Percentiles rank a stretch among this genome's conserved stretches.
Conservation (phyloP, 78 protist species). For the Polysphondylium violaceum region DNA sequence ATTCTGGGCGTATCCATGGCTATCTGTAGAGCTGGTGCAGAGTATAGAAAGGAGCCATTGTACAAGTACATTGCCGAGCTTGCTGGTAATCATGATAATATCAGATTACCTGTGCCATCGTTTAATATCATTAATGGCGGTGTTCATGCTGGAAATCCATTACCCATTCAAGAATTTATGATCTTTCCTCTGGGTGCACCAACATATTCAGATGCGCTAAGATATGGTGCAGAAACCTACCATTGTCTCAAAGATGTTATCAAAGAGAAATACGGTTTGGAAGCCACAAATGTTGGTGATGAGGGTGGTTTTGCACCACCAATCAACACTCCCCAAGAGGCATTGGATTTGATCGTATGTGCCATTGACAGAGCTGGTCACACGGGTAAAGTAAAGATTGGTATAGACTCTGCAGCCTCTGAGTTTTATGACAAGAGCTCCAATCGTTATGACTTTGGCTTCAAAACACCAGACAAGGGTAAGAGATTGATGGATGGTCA, state of each 20-base stretch:
- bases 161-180: slow-evolving; percentile 98
- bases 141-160: slow-evolving; percentile 98
- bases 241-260: slow-evolving; percentile 95
- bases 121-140: slow-evolving; percentile 99
- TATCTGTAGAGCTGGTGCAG: slow-evolving; percentile 97
- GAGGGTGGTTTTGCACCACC: slow-evolving; percentile 99
- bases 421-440: slow-evolving; percentile 91
- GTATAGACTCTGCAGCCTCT: slow-evolving; percentile 97
- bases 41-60: slow-evolving; percentile 89
- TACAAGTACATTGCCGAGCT: slow-evolving; percentile 85
- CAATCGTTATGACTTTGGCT: slow-evolving; percentile 95
- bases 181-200: slow-evolving; percentile 94
- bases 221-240: slow-evolving; percentile 97
- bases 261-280: slow-evolving; percentile 86
- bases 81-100: slow-evolving; percentile 85
- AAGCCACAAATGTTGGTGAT: slow-evolving; percentile 98
- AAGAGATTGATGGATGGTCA: slow-evolving; percentile 32
- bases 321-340: slow-evolving; percentile 90
- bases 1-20: slow-evolving; percentile 98
- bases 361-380: slow-evolving; percentile 98
- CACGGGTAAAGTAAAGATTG: slow-evolving; percentile 91
- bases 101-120: slow-evolving; percentile 95
- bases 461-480: slow-evolving; percentile 89
- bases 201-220: slow-evolving; percentile 94
- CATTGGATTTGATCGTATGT: slow-evolving; percentile 89